Conservation (phyloP, 768 basidiomycete species). For the Candolleomyces efflorescens region DNA sequence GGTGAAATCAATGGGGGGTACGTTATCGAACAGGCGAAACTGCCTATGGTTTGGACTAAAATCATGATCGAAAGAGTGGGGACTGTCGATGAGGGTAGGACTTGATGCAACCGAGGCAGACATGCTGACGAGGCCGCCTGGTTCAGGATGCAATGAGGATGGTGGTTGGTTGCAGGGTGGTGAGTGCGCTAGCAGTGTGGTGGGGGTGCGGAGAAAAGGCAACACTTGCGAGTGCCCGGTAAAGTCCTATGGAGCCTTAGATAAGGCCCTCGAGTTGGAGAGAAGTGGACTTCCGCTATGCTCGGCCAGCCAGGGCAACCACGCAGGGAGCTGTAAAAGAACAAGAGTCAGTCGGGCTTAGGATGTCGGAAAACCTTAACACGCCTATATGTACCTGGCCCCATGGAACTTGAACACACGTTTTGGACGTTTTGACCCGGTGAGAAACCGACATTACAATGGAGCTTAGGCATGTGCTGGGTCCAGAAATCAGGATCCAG, state of each 20-base stretch:
- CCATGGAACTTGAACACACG: background rate
- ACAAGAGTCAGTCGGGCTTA: background rate
- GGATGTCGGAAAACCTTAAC: background rate
- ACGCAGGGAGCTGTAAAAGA: background rate
- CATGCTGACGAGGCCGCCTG: conserved; percentile 3
- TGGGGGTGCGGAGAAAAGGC: background rate
- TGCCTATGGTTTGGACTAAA: background rate
- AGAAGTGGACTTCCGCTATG: background rate
- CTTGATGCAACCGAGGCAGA: conserved; percentile 2
- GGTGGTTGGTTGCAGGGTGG: background rate
- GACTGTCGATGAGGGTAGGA: background rate
- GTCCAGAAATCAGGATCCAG: background rate
- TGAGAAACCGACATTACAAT: background rate
- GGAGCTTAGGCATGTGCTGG: too few species aligned
- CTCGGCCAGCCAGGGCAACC: background rate
- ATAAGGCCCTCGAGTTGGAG: background rate
- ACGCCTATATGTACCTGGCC: background rate
- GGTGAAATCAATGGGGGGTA: background rate
- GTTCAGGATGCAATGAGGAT: background rate
- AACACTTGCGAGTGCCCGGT: background rate
- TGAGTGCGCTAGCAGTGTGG: too few species aligned
- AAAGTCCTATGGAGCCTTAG: background rate
- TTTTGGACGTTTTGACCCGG: background rate
- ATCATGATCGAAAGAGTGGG: conserved; percentile 1
- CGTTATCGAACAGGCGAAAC: background rate